Base-by-base conservation (phyloP, 768 basidiomycete genomes). In the Arthromyces matolae region DNA sequence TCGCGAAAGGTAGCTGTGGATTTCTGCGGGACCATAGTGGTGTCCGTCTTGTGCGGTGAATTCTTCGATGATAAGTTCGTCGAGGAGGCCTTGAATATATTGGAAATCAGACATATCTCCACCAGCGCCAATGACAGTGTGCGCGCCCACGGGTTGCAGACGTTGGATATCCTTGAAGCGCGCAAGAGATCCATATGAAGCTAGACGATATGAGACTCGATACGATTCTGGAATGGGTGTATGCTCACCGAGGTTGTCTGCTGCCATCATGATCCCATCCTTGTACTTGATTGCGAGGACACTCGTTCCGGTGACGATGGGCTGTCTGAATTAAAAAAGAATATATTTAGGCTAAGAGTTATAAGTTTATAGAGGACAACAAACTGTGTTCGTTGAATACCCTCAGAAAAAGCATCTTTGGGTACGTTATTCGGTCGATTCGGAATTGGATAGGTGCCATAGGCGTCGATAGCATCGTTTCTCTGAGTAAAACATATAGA, bases 91-190 rank as follows among this genome's bases (percentile, higher is more conserved):
- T 62, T 96, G 89, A 55, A 98, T 77, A 67, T 89, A 85, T 66
- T 99, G 96, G 70, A 93, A 98, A 71, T 99, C 96, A 59, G 88
- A 88, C 85, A 99, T 90, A 73, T 99, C 96, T 22, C 96, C 96
- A 13, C 91, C 83, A 3, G 89, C 95, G 18, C 91, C 96, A 57
- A 99, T 74, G 51, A 94, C 77, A 35, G 93, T 95, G 68, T 84
- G 80, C 29, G 78, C 70, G 7, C 94, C 93, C 27, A 96, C 83
- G 4, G 87, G 66, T 60, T 90, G 84, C 22, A 99, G 79, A 66
- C 96, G 89, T 55, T 87, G 81, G 49, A 98, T 74, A 61, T 94
- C 92, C 75, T 91, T 93, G 82, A 96, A 96, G 27, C 94, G 86
- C 2, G 96, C 93, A 41, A 98, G 84, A 6, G 95, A 97, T 51